phyloP scores from a whole-genome alignment of 2,329 filamentous ascomycete species.

The Cladosporium sp. region DNA sequence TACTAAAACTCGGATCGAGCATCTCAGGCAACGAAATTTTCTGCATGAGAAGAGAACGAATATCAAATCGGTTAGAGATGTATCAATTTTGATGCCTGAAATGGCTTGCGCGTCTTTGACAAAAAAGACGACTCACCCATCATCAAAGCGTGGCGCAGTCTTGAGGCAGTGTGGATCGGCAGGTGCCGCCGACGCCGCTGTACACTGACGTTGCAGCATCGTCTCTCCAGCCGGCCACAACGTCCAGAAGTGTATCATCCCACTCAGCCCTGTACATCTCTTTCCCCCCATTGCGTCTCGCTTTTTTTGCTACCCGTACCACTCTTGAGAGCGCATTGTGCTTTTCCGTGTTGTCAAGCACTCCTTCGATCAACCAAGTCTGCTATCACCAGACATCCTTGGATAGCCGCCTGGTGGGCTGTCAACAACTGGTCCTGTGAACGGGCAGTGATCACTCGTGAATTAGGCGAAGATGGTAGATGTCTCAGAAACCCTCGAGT shows the following conservation, averaged over 20 bases:
- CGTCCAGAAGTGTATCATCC: background rate
- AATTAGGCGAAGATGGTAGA: conserved; percentile 3
- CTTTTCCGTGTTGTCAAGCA: background rate
- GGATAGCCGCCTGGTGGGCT: conserved; percentile 8
- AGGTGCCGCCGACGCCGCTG: background rate
- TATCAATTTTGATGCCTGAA: conserved; percentile 12
- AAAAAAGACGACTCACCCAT: background rate
- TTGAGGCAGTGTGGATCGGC: background rate
- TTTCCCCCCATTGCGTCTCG: conserved; percentile 7
- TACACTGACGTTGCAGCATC: conserved; percentile 8
- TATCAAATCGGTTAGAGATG: too few relatives aligned
- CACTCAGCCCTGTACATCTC: background rate
- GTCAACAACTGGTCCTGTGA: conserved; percentile 12
- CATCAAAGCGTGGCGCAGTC: conserved; percentile 4
- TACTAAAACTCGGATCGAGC: too few relatives aligned
- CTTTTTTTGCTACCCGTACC: background rate
- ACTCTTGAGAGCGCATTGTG: conserved; percentile 1
- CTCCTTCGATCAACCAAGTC: background rate
- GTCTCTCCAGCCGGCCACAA: background rate
- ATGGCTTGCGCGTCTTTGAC: conserved; percentile 8
- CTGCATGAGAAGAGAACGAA: too few relatives aligned
- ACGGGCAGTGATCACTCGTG: conserved; percentile 7
- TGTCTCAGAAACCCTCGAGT: background rate
- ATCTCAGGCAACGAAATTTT: too few relatives aligned
- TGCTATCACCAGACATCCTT: background rate